These are phyloP conservation scores for Cladophialophora immunda DNA, from an alignment of 2,329 filamentous ascomycete species.

Conservation along the genomic window DNA sequence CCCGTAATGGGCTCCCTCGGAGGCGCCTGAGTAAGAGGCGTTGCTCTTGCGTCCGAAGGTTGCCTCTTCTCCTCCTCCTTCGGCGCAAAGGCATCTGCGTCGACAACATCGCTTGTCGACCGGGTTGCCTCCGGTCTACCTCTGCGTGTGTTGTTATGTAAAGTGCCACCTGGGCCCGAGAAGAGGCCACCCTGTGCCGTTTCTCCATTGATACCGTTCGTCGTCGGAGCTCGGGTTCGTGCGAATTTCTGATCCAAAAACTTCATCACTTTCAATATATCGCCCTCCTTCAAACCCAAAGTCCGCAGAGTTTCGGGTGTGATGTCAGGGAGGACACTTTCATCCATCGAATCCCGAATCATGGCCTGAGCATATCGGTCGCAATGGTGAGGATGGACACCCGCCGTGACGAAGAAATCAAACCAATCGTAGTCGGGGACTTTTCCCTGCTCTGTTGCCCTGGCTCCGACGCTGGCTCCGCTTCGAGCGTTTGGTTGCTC, in stretches of 20 bases:
- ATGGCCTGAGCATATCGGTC: conserved; percentile 94
- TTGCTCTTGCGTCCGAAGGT: conserved; percentile 55
- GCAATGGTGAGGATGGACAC: conserved; percentile 90
- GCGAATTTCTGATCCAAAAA: conserved; percentile 81
- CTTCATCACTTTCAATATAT: conserved; percentile 95
- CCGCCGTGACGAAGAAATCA: conserved; percentile 93
- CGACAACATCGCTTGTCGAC: conserved; percentile 83
- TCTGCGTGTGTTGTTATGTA: conserved; percentile 95
- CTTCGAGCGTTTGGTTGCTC: conserved; percentile 53
- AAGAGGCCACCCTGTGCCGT: conserved; percentile 74
- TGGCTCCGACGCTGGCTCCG: conserved; percentile 46
- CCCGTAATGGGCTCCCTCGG: conserved; percentile 57
- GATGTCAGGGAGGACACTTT: conserved; percentile 89
- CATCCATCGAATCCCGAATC: conserved; percentile 90
- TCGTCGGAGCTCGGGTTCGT: conserved; percentile 65
- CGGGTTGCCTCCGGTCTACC: conserved; percentile 87
- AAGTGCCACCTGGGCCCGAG: conserved; percentile 86
- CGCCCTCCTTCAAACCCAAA: conserved; percentile 92
- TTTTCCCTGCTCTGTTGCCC: conserved; percentile 38
- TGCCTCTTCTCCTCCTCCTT: conserved; percentile 60
- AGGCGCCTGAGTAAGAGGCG: conserved; percentile 59
- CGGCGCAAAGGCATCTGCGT: conserved; percentile 82
- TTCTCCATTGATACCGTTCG: conserved; percentile 62
- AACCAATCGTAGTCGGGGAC: conserved; percentile 93
- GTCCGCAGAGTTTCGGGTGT: conserved; percentile 83